Percentiles rank a stretch among this genome's conserved stretches.
Evolutionary conservation across 345 rosid genomes (phyloP).

Genomic region (Salix arbutifolia): DNA sequence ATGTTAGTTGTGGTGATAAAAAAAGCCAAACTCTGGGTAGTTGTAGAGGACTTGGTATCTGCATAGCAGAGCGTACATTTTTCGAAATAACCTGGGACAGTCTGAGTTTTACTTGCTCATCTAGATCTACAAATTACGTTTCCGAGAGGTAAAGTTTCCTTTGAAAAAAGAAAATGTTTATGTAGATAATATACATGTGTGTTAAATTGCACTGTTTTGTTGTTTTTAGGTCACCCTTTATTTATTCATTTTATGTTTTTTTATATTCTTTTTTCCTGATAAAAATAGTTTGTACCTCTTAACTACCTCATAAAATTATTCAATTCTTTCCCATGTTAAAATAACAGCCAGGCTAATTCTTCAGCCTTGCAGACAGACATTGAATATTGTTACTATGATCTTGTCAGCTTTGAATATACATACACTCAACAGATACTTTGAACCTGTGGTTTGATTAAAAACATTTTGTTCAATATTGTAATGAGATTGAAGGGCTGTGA

Average conservation of each 20-base stretch:
- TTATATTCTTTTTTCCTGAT: background rate
- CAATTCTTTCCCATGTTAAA: background rate
- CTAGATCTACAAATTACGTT: too few species aligned
- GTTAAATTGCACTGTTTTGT: background rate
- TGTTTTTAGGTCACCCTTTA: background rate
- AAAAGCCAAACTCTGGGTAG: background rate
- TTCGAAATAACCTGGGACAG: too few species aligned
- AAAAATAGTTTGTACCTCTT: background rate
- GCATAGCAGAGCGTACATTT: too few species aligned
- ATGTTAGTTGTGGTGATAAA: background rate
- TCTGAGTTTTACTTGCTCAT: too few species aligned
- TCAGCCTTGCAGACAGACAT: background rate
- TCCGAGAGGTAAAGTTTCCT: too few species aligned
- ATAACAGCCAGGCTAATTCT: background rate
- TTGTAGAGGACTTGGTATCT: background rate
- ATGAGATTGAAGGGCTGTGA: background rate
- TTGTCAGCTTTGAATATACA: background rate
- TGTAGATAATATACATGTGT: too few species aligned
- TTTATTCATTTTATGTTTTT: background rate
- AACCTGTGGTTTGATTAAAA: background rate
- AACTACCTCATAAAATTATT: background rate
- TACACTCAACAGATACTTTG: background rate
- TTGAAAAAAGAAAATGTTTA: too few species aligned
- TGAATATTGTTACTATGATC: background rate
- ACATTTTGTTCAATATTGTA: background rate